Percentiles rank a stretch among this genome's conserved stretches.
Evolutionary conservation across 129 eudicot genomes (phyloP).

Genomic region (Artemisia argyi): DNA sequence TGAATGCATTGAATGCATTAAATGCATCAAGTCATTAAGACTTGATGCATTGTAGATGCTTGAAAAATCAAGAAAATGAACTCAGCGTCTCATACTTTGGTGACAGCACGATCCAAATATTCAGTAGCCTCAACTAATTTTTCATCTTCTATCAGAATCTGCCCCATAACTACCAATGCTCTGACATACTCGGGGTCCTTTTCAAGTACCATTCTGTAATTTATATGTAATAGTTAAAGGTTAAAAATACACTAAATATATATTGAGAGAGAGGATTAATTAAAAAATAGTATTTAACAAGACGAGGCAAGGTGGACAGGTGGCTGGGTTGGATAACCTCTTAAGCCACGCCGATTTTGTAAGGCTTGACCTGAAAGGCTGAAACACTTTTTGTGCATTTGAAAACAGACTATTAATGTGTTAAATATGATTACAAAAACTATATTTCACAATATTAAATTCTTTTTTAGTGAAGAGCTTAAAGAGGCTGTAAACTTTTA

Average conservation of each 20-base stretch:
- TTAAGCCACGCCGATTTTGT: background rate
- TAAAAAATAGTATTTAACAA: background rate
- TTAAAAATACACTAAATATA: background rate
- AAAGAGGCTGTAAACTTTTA: too few species aligned
- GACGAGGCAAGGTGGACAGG: background rate
- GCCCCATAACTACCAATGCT: constrained; percentile 71
- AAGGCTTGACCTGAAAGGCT: background rate
- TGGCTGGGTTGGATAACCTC: background rate
- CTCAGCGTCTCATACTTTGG: constrained; percentile 49
- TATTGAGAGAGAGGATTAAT: background rate
- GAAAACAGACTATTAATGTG: too few species aligned
- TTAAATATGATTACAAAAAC: too few species aligned
- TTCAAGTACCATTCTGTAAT: constrained; percentile 64
- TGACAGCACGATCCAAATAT: constrained; percentile 58
- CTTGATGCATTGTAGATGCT: too few species aligned
- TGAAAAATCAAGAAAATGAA: background rate
- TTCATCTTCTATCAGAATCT: constrained; percentile 50
- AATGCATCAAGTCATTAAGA: too few species aligned
- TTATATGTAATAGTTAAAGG: constrained; percentile 3
- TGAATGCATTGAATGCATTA: too few species aligned
- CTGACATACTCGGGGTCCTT: constrained; percentile 72
- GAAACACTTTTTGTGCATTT: too few species aligned
- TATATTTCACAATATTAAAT: background rate
- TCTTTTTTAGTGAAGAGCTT: background rate
- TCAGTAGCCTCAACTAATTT: constrained; percentile 60